Evolutionary conservation across 2,329 filamentous ascomycete genomes (phyloP), one percentile per base, ranked within the genome.

Genomic region (Calcarisporium arbuscula): DNA sequence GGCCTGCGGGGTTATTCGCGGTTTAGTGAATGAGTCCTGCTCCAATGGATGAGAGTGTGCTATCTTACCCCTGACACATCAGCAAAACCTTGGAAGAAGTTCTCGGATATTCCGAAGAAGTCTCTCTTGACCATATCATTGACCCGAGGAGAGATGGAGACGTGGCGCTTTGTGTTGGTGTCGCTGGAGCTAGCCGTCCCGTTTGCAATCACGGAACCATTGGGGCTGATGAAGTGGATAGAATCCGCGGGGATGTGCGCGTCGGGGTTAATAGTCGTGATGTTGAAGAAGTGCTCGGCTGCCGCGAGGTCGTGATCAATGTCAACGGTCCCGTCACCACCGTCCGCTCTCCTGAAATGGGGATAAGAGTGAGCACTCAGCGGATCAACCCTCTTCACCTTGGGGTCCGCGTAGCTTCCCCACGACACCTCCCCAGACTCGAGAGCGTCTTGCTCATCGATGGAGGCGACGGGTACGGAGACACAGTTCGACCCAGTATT

Each of bases 341-440:
- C 18, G 12, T 6, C 16, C 12, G 6, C 28, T 22, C n/a, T n/a
- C 22, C 25, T 12, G 12, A 23, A 10, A 6, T 32, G 21, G 10
- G n/a, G n/a, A n/a, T n/a, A n/a, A n/a, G n/a, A n/a, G n/a, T n/a
- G n/a, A n/a, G n/a, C n/a, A n/a, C n/a, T n/a, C n/a, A n/a, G n/a
- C n/a, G n/a, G n/a, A 16, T 9, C 20, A 7, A 18, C 17, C 23
- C 20, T 21, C 22, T 19, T 32, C 10, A 33, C n/a, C 12, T 28
- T 18, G 15, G 35, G 35, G 20, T 38, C 22, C 19, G 21, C 19
- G 20, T 38, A 38, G 4, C 20, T 38, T 12, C 35, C 35, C 35
- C 35, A 38, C n/a, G 23, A 21, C 19, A 38, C 15, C 8, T 38
- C 35, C 12, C 35, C 35, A 28, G 35, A 38, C 11, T 32, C 29